Evolutionary conservation across 2,329 filamentous ascomycete genomes (phyloP).

Genomic region (Neophaeococcomyces mojaviensis): DNA sequence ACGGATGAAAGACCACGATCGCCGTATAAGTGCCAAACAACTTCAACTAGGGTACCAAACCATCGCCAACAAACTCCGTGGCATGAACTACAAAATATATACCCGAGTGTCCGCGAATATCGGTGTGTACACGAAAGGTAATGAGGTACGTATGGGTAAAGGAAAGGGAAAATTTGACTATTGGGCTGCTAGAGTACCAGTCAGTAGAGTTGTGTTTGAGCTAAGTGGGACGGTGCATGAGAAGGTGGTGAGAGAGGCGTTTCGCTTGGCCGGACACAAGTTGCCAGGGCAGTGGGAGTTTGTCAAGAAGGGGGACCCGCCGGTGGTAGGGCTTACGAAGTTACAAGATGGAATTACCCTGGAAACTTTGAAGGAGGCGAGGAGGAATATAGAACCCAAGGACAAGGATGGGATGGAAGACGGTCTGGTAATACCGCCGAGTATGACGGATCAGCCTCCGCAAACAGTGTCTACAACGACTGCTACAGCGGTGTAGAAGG

Average conservation of each 20-base stretch:
- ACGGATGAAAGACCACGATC: constrained; percentile 87
- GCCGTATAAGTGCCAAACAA: constrained; percentile 77
- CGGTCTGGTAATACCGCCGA: constrained; percentile 24
- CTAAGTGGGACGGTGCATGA: constrained; percentile 88
- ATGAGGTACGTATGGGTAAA: constrained; percentile 98
- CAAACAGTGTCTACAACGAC: constrained; percentile 30
- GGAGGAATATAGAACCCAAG: constrained; percentile 53
- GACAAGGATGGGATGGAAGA: constrained; percentile 16
- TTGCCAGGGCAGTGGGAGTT: constrained; percentile 83
- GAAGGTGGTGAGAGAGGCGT: constrained; percentile 86
- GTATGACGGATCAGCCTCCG: constrained; percentile 28
- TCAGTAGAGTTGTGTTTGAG: constrained; percentile 89
- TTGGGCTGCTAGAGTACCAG: constrained; percentile 83
- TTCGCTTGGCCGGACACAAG: constrained; percentile 89
- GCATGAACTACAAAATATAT: constrained; percentile 86
- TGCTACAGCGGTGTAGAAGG: constrained; percentile 1
- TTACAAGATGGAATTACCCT: constrained; percentile 69
- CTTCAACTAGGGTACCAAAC: constrained; percentile 89
- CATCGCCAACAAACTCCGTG: constrained; percentile 79
- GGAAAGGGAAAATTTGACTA: constrained; percentile 96
- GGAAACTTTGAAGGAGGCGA: constrained; percentile 73
- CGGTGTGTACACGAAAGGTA: constrained; percentile 90
- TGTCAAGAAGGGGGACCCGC: constrained; percentile 81
- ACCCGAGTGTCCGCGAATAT: constrained; percentile 87
- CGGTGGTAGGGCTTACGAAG: constrained; percentile 89